These are phyloP conservation scores for Rhodotorula sp. DNA, from an alignment of 1,284 basidiomycete genomes.

Conservation along the genomic window DNA sequence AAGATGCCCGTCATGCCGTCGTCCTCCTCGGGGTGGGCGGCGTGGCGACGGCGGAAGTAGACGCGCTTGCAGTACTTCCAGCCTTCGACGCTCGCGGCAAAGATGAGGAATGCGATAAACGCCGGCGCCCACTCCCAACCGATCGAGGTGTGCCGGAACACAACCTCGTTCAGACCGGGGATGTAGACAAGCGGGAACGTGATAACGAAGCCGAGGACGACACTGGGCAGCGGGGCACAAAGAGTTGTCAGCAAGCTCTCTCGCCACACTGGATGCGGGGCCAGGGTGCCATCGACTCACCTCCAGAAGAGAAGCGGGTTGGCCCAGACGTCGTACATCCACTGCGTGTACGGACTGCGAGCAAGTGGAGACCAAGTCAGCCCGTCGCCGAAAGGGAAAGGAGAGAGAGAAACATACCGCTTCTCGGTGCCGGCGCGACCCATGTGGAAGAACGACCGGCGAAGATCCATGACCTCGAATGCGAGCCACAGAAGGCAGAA, in stretches of 20 bases:
- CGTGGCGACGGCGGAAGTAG: slow-evolving; percentile 24
- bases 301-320: slow-evolving; percentile 48
- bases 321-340: slow-evolving; percentile 29
- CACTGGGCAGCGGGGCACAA: slow-evolving; percentile 23
- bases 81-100: slow-evolving; percentile 25
- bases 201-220: slow-evolving; percentile 55
- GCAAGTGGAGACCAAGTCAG: neutral
- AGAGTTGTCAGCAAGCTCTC: slow-evolving; percentile 54
- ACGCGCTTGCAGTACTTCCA: slow-evolving; percentile 40
- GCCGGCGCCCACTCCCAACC: slow-evolving; percentile 32
- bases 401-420: slow-evolving; percentile 51
- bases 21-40: slow-evolving; percentile 15
- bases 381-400: slow-evolving; percentile 35
- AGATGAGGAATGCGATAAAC: slow-evolving; percentile 29
- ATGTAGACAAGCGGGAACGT: slow-evolving; percentile 57
- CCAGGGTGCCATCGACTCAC: slow-evolving; percentile 8
- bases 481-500: slow-evolving; percentile 47
- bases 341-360: slow-evolving; percentile 26
- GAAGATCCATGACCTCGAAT: slow-evolving; percentile 49
- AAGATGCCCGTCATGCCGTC: slow-evolving; percentile 26
- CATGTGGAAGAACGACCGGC: slow-evolving; percentile 49
- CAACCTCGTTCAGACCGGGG: slow-evolving; percentile 20
- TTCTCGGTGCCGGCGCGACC: slow-evolving; percentile 36
- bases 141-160: slow-evolving; percentile 30
- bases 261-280: slow-evolving; percentile 52